Conservation (phyloP, 257 asterid species). For the Jaltomata sinuosa region DNA sequence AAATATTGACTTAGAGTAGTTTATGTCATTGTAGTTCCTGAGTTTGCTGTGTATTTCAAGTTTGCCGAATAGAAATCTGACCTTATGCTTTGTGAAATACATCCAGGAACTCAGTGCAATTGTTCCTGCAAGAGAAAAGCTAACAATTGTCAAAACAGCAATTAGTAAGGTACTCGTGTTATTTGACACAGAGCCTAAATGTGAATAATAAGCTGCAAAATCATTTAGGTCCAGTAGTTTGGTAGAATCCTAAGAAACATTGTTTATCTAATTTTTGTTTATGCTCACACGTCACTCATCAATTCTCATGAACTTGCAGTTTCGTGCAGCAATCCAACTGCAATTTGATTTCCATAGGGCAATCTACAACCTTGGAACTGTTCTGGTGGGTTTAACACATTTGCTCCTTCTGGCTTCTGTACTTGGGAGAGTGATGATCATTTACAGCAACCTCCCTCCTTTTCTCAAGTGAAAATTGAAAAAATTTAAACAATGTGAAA, state of each 20-base stretch:
- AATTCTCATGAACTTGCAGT: slow-evolving; percentile 36
- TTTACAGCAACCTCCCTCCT: background rate
- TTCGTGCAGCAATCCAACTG: slow-evolving; percentile 91
- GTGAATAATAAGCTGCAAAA: background rate
- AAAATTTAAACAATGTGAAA: background rate
- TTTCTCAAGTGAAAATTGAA: background rate
- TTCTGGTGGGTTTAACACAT: slow-evolving; percentile 63
- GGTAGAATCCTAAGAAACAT: background rate
- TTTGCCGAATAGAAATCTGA: background rate
- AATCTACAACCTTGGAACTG: slow-evolving; percentile 98
- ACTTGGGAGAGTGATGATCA: background rate
- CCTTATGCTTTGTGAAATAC: slow-evolving; percentile 5
- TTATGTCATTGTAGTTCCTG: background rate
- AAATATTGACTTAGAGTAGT: background rate
- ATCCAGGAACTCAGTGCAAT: slow-evolving; percentile 95
- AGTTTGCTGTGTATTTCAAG: slow-evolving; percentile 2
- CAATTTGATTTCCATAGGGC: slow-evolving; percentile 99
- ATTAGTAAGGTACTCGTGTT: slow-evolving; percentile 66
- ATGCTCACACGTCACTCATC: background rate
- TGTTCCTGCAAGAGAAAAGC: slow-evolving; percentile 99
- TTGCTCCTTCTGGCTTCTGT: background rate
- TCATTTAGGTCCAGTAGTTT: background rate
- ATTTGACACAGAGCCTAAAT: background rate
- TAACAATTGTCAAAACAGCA: slow-evolving; percentile 82
- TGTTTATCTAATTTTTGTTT: background rate